These are phyloP conservation scores for Penicillium tannophilum DNA, from an alignment of 495 filamentous ascomycete species.

Conservation along the genomic window DNA sequence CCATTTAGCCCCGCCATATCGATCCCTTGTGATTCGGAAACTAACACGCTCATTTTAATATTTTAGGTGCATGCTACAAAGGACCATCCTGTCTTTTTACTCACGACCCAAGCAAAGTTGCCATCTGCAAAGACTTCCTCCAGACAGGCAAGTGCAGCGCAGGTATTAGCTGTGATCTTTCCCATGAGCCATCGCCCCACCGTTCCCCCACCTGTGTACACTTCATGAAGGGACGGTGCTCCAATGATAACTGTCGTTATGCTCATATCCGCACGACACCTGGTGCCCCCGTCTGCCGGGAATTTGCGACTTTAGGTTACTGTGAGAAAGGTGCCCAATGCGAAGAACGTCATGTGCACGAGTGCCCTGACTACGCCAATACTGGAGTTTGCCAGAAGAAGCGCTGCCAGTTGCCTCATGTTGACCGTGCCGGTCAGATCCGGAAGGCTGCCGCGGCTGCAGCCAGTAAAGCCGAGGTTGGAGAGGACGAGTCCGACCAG, in stretches of 20 bases:
- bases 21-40: conserved; percentile 12
- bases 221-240: conserved; percentile 88
- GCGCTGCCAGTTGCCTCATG: conserved; percentile 82
- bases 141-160: conserved; percentile 75
- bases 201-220: conserved; percentile 86
- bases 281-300: conserved; percentile 77
- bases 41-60: conserved; percentile 27
- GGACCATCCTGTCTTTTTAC: conserved; percentile 78
- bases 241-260: conserved; percentile 86
- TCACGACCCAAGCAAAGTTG: conserved; percentile 86
- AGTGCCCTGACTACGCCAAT: conserved; percentile 96
- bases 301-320: conserved; percentile 86
- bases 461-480: conserved; percentile 42
- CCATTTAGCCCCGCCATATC: conserved; percentile 15
- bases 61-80: conserved; percentile 76
- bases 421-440: conserved; percentile 78
- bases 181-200: conserved; percentile 85
- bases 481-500: conserved; percentile 70
- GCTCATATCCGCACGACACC: conserved; percentile 82
- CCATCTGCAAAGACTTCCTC: conserved; percentile 87
- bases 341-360: conserved; percentile 79
- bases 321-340: conserved; percentile 83
- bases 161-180: conserved; percentile 87
- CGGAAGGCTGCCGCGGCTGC: conserved; percentile 54
- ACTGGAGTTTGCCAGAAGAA: conserved; percentile 79